Evolutionary conservation across 176 grass and related monocot genomes (phyloP).

Genomic region (Ananas comosus): DNA sequence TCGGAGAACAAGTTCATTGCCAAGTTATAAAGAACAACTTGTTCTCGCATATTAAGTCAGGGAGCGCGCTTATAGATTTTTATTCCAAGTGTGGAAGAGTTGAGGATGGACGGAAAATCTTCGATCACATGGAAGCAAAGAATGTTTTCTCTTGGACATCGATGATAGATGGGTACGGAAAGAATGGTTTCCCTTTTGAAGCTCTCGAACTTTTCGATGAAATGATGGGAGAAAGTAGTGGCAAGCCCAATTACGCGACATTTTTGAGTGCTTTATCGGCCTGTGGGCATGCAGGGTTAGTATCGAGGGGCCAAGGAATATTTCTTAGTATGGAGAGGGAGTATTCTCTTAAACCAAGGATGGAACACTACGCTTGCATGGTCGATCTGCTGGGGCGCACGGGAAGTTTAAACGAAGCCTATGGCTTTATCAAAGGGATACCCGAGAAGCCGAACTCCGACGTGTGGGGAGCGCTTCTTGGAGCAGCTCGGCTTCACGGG

Average conservation of each 20-base stretch:
- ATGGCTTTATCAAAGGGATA: constrained; percentile 46
- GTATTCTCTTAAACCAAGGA: constrained; percentile 38
- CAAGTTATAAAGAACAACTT: constrained; percentile 43
- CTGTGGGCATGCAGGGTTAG: constrained; percentile 61
- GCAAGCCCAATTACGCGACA: constrained; percentile 61
- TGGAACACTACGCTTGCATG: constrained; percentile 93
- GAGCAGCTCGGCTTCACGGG: constrained; percentile 58
- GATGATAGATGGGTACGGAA: constrained; percentile 84
- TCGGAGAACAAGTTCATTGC: constrained; percentile 69
- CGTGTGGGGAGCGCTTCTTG: constrained; percentile 72
- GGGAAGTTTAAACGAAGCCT: constrained; percentile 41
- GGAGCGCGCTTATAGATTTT: constrained; percentile 70
- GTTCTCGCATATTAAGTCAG: constrained; percentile 36
- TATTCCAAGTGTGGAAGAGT: constrained; percentile 80
- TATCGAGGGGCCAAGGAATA: constrained; percentile 42
- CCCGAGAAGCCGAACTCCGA: constrained; percentile 47
- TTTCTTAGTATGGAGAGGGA: constrained; percentile 78
- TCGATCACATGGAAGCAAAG: constrained; percentile 37
- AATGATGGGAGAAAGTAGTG: constrained; percentile 23
- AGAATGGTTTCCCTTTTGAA: constrained; percentile 55
- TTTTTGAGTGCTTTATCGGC: constrained; percentile 58
- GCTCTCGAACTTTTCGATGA: constrained; percentile 52
- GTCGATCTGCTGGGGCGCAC: constrained; percentile 73
- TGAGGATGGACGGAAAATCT: constrained; percentile 46
- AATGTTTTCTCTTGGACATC: constrained; percentile 86